Evolutionary conservation across 2,329 filamentous ascomycete genomes (phyloP), one percentile per base, ranked within the genome.

Genomic region (Penicillium sp.): DNA sequence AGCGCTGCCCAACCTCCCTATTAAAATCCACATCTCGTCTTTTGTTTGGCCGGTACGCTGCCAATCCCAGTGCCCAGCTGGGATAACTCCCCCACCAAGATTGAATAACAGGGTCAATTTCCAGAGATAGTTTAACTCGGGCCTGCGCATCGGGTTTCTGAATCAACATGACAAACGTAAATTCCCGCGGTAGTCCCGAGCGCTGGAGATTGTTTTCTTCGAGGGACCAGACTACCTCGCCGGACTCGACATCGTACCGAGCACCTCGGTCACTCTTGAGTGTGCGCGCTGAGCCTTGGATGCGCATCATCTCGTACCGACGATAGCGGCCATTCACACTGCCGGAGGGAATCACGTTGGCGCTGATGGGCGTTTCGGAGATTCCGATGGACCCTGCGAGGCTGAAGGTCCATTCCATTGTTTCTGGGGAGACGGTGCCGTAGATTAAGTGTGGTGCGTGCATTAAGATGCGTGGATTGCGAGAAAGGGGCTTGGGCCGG

Each of bases 361-460:
- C 77, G 37, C 67, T 72, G 6, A 77, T 59, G 1, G 78, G 78
- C 1, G 73, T 65, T 49, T 80, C 75, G 0, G 77, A 73, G 3
- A 81, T 71, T 1, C 79, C 79, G 5, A 81, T 62, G 1, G 75
- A 75, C 11, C 76, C 78, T 1, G 76, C 73, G 6, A 79, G 64
- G 46, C 74, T 79, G 56, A 79, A 79, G 34, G 75, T 77, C 77
- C 77, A 80, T 53, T 79, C 74, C 55, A 80, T 64, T 8, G 75
- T 78, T 58, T 80, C 77, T 1, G 78, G 77, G 11, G 75, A 78
- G 8, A 80, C 72, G 5, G 75, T 70, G 5, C 78, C 78, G 53
- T 75, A 81, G 46, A 80, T 75, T 16, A 81, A 67, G 62, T 81
- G 78, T 9, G 79, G 79, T 4, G 79, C 79, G 62, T 81, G 78